Conservation (phyloP, 208 protist species). For the Wallacemonas sp. region DNA sequence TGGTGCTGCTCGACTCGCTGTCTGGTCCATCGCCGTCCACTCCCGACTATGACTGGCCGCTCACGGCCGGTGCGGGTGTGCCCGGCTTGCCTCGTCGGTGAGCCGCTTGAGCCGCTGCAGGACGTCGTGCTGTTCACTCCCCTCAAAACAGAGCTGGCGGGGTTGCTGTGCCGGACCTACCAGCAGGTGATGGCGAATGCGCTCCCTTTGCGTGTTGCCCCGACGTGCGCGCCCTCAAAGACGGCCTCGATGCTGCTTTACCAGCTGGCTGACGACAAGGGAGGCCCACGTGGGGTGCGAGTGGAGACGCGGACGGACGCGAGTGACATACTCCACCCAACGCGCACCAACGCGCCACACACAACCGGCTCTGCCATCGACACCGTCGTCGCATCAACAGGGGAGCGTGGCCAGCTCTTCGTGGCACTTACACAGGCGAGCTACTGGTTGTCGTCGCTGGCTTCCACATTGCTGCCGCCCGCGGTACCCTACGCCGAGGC, state of each 20-base stretch:
- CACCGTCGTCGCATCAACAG: neutral
- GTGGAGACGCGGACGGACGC: neutral
- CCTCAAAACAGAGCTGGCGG: conserved; percentile 69
- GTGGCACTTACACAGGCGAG: neutral
- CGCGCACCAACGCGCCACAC: neutral
- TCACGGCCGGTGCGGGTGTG: conserved; percentile 34
- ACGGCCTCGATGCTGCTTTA: conserved; percentile 5
- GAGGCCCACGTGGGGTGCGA: neutral
- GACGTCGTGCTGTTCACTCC: conserved; percentile 65
- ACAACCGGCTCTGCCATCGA: neutral
- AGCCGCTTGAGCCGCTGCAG: conserved; percentile 61
- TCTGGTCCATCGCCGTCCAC: conserved; percentile 42
- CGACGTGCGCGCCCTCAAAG: neutral
- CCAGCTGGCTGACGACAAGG: conserved; percentile 1
- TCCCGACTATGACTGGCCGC: conserved; percentile 43
- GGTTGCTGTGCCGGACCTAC: conserved; percentile 49
- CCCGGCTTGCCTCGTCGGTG: conserved; percentile 41
- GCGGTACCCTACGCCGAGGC: neutral
- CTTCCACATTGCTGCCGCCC: neutral
- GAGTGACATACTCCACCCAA: neutral
- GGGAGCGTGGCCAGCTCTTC: neutral
- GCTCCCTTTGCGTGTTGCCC: conserved; percentile 25
- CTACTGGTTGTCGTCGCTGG: neutral
- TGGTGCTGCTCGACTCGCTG: conserved; percentile 59
- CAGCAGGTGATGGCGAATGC: conserved; percentile 61